Conservation (phyloP, 139 green algal genomes). For the Tetradesmus lagerheimii region DNA sequence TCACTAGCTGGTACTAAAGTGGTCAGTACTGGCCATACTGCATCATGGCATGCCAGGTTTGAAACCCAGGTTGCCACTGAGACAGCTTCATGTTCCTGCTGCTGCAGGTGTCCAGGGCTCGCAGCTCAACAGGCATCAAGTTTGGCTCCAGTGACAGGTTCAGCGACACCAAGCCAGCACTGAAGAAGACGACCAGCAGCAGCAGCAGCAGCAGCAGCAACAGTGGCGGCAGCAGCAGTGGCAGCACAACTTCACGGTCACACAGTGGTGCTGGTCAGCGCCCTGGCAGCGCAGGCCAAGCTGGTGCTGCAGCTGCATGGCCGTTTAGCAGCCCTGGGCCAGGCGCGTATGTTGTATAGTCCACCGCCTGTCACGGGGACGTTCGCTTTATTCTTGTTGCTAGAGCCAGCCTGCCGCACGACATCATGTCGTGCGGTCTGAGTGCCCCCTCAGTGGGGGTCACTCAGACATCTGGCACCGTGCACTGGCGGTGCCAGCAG, state of each 20-base stretch:
- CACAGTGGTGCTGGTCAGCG: neutral
- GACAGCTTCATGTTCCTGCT: neutral
- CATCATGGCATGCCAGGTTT: too few relatives aligned
- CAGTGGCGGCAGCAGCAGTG: neutral
- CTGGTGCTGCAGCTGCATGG: neutral
- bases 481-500: too few relatives aligned
- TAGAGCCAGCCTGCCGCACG: too few relatives aligned
- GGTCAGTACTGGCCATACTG: too few relatives aligned
- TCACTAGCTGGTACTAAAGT: too few relatives aligned
- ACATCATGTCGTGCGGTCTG: too few relatives aligned
- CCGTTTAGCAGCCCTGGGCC: neutral
- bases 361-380: too few relatives aligned
- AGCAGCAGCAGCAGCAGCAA: neutral
- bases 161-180: neutral
- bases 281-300: neutral
- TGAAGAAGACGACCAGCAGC: neutral
- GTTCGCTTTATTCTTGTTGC: too few relatives aligned
- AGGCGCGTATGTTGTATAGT: neutral
- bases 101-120: neutral
- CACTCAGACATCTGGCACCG: too few relatives aligned
- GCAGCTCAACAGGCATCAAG: neutral
- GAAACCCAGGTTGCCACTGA: neutral
- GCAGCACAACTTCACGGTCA: neutral
- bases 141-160: conserved; percentile 27
- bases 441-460: too few relatives aligned